These are phyloP conservation scores for Lonicera japonica DNA, from an alignment of 129 eudicot species.

Conservation along the genomic window DNA sequence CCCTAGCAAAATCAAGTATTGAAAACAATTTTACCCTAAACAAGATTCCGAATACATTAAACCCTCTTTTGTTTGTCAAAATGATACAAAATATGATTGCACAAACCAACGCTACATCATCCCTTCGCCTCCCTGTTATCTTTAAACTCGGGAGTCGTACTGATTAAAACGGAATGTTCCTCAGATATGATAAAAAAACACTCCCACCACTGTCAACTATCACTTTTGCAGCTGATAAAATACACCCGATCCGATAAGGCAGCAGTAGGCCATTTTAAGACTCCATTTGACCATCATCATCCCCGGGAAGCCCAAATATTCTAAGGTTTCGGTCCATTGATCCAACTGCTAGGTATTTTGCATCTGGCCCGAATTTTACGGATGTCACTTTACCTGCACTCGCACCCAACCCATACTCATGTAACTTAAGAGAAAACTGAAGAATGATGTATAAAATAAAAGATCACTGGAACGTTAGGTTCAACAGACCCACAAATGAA, in stretches of 20 bases:
- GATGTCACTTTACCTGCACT: conserved; percentile 62
- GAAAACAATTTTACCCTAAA: no score
- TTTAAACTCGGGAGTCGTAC: no score
- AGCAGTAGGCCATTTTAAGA: conserved; percentile 17
- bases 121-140: no score
- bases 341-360: conserved; percentile 87
- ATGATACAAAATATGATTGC: no score
- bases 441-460: neutral
- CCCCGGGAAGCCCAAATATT: conserved; percentile 75
- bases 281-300: conserved; percentile 49
- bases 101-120: no score
- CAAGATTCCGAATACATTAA: no score
- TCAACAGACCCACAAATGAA: no score
- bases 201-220: neutral
- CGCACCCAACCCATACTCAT: neutral
- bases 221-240: conserved; percentile 7
- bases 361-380: conserved; percentile 84
- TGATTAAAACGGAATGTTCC: no score
- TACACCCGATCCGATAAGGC: conserved; percentile 4
- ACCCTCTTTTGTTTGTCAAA: no score
- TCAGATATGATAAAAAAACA: neutral
- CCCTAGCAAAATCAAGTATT: no score
- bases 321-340: conserved; percentile 88
- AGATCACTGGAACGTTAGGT: no score
- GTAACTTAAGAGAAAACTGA: conserved; percentile 2